Percentiles rank a stretch among this genome's conserved stretches.
Evolutionary conservation across 441 rosid species (phyloP).

Genomic region (Brassica balearica): DNA sequence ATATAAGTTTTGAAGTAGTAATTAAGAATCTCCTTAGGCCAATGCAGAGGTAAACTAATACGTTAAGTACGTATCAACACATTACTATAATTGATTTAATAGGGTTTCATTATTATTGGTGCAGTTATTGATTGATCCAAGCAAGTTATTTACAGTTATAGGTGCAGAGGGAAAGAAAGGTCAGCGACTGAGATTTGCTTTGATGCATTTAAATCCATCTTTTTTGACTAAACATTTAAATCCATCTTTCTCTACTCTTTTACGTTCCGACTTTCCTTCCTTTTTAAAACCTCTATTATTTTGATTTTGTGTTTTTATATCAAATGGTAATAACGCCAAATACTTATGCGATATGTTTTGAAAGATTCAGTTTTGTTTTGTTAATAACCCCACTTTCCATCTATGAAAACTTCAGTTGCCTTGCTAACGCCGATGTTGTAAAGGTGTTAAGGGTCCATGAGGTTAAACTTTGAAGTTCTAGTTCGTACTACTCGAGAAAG

Average conservation of each 20-base stretch:
- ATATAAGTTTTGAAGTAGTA: neutral
- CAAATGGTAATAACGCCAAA: neutral
- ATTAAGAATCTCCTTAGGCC: neutral
- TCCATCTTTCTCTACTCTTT: conserved; percentile 34
- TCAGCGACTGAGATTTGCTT: conserved; percentile 51
- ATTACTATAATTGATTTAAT: neutral
- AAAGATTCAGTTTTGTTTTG: neutral
- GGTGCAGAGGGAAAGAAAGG: conserved; percentile 34
- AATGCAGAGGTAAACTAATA: neutral
- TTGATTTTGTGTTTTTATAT: neutral
- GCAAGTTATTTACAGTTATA: conserved; percentile 44
- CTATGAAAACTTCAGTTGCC: neutral
- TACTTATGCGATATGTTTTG: neutral
- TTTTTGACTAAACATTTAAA: conserved; percentile 39
- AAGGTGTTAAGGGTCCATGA: neutral
- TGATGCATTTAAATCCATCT: conserved; percentile 47
- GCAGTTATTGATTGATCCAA: conserved; percentile 33
- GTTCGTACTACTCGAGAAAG: neutral
- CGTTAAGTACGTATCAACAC: neutral
- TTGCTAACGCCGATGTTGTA: neutral
- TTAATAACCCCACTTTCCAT: neutral
- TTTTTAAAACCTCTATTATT: neutral
- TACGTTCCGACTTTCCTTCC: conserved; percentile 14
- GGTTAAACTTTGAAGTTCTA: neutral
- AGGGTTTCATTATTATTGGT: conserved; percentile 19